These are phyloP conservation scores for Phyllosticta citribraziliensis DNA, from an alignment of 2,329 filamentous ascomycete species.

Conservation along the genomic window DNA sequence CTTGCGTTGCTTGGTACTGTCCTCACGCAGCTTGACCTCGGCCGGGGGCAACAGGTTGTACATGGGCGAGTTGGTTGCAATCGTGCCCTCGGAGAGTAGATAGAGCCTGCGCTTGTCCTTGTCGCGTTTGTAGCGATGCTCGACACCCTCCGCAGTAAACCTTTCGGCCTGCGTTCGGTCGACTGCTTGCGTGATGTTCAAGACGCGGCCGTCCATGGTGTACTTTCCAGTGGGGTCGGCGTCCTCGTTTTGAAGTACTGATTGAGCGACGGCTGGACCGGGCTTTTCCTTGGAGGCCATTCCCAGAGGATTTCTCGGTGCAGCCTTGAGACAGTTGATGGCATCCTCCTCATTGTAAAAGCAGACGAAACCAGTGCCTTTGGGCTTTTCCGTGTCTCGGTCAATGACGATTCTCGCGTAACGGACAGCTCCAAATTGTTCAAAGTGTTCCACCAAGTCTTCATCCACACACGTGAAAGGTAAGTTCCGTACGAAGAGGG, in stretches of 20 bases:
- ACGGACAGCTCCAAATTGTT: slow-evolving; percentile 74
- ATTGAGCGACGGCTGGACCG: slow-evolving; percentile 48
- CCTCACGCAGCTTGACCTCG: slow-evolving; percentile 80
- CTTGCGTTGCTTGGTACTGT: slow-evolving; percentile 78
- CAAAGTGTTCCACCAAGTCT: slow-evolving; percentile 73
- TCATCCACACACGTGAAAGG: slow-evolving; percentile 83
- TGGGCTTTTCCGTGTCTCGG: slow-evolving; percentile 70
- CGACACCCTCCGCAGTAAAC: slow-evolving; percentile 59
- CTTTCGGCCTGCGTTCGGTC: slow-evolving; percentile 69
- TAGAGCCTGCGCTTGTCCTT: slow-evolving; percentile 88
- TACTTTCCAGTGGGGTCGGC: slow-evolving; percentile 75
- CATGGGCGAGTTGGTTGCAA: slow-evolving; percentile 65
- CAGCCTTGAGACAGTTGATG: slow-evolving; percentile 62
- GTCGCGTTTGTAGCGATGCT: slow-evolving; percentile 55
- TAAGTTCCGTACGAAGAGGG: slow-evolving; percentile 86
- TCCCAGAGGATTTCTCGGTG: slow-evolving; percentile 45
- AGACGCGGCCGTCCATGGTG: slow-evolving; percentile 78
- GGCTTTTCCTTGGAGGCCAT: slow-evolving; percentile 26
- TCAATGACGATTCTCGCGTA: slow-evolving; percentile 92
- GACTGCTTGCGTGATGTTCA: slow-evolving; percentile 78
- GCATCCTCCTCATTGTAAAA: slow-evolving; percentile 73
- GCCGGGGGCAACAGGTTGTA: slow-evolving; percentile 66
- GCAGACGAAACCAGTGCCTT: slow-evolving; percentile 90
- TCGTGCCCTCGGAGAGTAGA: slow-evolving; percentile 76
- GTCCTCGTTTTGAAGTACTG: slow-evolving; percentile 77